These are phyloP conservation scores for Schizophyllum amplum DNA, from an alignment of 1,284 basidiomycete genomes.

Conservation along the genomic window DNA sequence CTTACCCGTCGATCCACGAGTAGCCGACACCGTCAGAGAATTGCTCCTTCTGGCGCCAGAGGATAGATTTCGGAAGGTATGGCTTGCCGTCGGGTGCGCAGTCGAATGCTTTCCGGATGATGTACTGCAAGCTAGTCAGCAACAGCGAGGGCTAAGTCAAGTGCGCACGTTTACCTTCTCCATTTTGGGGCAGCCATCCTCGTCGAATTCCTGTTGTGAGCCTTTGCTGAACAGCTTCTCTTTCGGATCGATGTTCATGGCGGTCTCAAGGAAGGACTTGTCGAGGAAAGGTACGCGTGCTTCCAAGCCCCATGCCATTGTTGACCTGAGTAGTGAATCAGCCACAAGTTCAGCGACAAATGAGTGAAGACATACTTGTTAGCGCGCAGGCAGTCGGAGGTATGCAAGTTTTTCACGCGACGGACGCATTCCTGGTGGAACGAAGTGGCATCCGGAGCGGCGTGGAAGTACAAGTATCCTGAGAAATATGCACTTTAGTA, in stretches of 20 bases:
- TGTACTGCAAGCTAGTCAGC: constrained; percentile 54
- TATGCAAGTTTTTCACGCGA: constrained; percentile 97
- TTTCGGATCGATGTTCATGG: constrained; percentile 87
- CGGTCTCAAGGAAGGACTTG: constrained; percentile 90
- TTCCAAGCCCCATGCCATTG: constrained; percentile 99
- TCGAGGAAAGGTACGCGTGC: constrained; percentile 99
- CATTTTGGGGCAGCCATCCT: constrained; percentile 84
- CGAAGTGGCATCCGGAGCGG: constrained; percentile 81
- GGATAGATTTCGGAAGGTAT: constrained; percentile 89
- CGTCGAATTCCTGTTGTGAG: constrained; percentile 64
- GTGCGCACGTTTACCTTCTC: constrained; percentile 62
- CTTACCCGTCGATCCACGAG: constrained; percentile 97
- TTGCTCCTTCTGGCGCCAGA: constrained; percentile 99
- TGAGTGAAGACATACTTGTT: constrained; percentile 69
- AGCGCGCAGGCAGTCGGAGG: constrained; percentile 94
- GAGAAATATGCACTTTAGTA: too few relatives aligned
- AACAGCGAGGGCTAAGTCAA: constrained; percentile 6
- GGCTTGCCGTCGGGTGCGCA: constrained; percentile 82
- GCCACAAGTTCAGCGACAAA: constrained; percentile 3
- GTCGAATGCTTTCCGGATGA: constrained; percentile 97
- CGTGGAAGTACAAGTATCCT: constrained; percentile 99
- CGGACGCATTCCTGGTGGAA: constrained; percentile 97
- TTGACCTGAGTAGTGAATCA: constrained; percentile 51
- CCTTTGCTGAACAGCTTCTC: constrained; percentile 93
- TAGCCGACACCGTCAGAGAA: constrained; percentile 99